Conservation (phyloP, 768 basidiomycete genomes). For the Phaeotremella skinneri region DNA sequence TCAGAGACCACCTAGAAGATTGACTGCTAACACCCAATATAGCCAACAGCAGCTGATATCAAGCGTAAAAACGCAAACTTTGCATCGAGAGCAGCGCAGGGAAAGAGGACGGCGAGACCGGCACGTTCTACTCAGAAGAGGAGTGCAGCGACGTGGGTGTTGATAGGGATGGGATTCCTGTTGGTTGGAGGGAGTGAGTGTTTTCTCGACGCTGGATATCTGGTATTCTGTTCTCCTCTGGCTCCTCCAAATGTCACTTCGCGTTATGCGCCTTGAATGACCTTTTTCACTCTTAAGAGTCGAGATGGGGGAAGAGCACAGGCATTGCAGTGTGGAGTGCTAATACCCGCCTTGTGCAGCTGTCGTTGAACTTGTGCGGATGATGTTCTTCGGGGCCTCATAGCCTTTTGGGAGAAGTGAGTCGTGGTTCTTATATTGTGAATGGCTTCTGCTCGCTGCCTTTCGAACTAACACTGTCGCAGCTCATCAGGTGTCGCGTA, state of each 20-base stretch:
- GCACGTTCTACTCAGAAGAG: slow-evolving; percentile 30
- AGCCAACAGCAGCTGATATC: slow-evolving; percentile 47
- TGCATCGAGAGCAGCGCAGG: slow-evolving; percentile 38
- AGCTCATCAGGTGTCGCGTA: too few relatives aligned
- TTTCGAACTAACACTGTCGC: too few relatives aligned
- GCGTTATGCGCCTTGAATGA: not conserved
- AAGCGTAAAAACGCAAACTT: slow-evolving; percentile 47
- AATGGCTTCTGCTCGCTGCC: too few relatives aligned
- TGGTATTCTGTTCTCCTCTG: too few relatives aligned
- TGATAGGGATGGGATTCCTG: slow-evolving; percentile 44
- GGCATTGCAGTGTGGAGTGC: not conserved
- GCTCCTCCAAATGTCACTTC: too few relatives aligned
- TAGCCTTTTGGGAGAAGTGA: too few relatives aligned
- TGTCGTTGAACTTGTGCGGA: slow-evolving; percentile 36
- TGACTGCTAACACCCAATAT: not conserved
- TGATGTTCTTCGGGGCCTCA: slow-evolving; percentile 29
- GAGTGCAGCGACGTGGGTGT: slow-evolving; percentile 35
- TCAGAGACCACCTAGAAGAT: not conserved
- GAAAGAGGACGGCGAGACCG: slow-evolving; percentile 37
- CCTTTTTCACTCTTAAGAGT: not conserved
- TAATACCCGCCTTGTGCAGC: slow-evolving; percentile 17
- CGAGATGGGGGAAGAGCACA: not conserved
- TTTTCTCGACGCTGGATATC: not conserved
- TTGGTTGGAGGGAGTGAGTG: slow-evolving; percentile 46
- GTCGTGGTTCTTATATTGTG: too few relatives aligned